A percentile compares a stretch with the other conserved stretches of the same genome.
Evolutionary conservation across 2,329 filamentous ascomycete species (phyloP).

Genomic region (Incumbomyces delicatus): DNA sequence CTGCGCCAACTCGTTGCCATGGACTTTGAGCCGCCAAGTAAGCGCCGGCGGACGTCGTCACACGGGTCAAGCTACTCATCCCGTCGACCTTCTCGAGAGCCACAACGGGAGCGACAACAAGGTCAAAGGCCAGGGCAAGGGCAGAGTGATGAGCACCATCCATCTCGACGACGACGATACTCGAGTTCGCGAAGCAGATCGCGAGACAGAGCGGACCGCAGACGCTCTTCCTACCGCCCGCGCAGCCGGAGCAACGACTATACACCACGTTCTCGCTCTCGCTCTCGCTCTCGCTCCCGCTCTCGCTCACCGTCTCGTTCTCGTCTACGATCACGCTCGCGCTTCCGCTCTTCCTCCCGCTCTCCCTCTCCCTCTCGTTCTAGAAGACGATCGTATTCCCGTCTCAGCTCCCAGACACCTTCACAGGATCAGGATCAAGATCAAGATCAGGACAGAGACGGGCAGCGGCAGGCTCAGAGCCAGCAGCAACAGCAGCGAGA

Average conservation of each 20-base stretch:
- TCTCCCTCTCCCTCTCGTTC: slow-evolving; percentile 22
- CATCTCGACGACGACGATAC: slow-evolving; percentile 9
- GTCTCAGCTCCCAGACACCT: slow-evolving; percentile 18
- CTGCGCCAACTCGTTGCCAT: too few species aligned
- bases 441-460: too few species aligned
- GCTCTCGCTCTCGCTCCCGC: slow-evolving; percentile 20
- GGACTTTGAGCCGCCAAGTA: slow-evolving; percentile 3
- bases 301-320: slow-evolving; percentile 25
- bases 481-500: too few species aligned
- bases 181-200: slow-evolving; percentile 12
- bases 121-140: background rate
- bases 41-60: slow-evolving; percentile 1
- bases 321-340: slow-evolving; percentile 20
- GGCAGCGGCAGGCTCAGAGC: too few species aligned
- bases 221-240: slow-evolving; percentile 4
- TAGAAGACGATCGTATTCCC: slow-evolving; percentile 24
- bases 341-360: slow-evolving; percentile 21
- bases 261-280: slow-evolving; percentile 18
- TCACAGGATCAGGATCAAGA: too few species aligned
- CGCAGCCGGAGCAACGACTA: slow-evolving; percentile 1
- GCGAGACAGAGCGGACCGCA: slow-evolving; percentile 2
- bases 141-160: background rate
- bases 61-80: slow-evolving; percentile 1
- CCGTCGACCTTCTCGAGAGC: background rate
- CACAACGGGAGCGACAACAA: background rate